Percentiles rank a stretch among this genome's conserved stretches.
Conservation (phyloP, 2,329 filamentous ascomycete species). For the Colletotrichum noveboracense region DNA sequence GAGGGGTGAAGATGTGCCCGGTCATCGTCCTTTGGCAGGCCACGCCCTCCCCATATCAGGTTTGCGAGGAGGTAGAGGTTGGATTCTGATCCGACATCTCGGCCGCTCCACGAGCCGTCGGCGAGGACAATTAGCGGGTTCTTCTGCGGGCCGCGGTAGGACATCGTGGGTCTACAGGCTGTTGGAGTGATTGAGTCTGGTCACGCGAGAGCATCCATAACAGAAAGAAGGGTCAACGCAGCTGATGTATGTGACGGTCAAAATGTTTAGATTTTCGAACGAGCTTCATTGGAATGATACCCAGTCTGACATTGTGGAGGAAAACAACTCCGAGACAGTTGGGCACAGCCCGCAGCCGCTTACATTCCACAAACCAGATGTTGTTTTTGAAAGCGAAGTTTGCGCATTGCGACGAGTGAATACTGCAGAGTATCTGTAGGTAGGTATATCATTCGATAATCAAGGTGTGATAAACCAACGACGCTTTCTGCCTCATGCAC, state of each 20-base stretch:
- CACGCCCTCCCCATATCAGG: constrained; percentile 16
- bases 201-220: no score
- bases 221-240: neutral
- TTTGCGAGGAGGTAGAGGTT: constrained; percentile 24
- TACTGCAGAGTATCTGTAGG: neutral
- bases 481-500: neutral
- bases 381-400: neutral
- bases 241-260: neutral
- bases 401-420: neutral
- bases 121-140: constrained; percentile 18
- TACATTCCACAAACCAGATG: neutral
- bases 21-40: neutral
- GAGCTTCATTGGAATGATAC: neutral
- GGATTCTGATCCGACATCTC: constrained; percentile 18
- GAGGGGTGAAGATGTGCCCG: neutral
- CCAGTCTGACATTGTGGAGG: neutral
- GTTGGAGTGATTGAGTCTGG: neutral
- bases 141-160: constrained; percentile 7
- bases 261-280: neutral
- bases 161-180: neutral
- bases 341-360: neutral
- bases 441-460: neutral
- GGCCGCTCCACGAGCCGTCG: constrained; percentile 27
- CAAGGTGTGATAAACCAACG: neutral
- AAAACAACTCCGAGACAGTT: neutral